Conservation (phyloP, 805 yeast genomes). For the Diddensiella caesifluorescens region DNA sequence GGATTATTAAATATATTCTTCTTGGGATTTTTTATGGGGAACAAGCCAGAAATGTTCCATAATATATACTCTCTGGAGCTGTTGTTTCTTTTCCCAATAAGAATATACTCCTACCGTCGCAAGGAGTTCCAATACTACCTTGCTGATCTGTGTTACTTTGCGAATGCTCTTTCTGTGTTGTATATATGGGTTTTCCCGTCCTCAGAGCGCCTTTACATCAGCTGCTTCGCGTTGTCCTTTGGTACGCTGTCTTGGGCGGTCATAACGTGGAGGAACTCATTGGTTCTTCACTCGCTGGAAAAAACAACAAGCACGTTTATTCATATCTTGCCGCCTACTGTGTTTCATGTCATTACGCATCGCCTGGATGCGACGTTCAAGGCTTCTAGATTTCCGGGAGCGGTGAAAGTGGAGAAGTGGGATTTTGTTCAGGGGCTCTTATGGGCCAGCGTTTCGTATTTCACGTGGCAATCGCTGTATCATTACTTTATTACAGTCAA, state of each 20-base stretch:
- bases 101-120: constrained; percentile 78
- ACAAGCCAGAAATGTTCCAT: constrained; percentile 72
- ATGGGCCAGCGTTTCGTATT: constrained; percentile 75
- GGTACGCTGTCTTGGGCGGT: constrained; percentile 94
- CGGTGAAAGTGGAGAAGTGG: constrained; percentile 65
- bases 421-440: constrained; percentile 62
- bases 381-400: constrained; percentile 69
- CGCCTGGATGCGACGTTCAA: constrained; percentile 53
- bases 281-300: constrained; percentile 86
- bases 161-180: constrained; percentile 59
- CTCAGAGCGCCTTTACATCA: constrained; percentile 65
- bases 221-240: constrained; percentile 80
- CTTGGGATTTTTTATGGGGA: constrained; percentile 73
- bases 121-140: constrained; percentile 75
- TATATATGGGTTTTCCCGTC: constrained; percentile 81
- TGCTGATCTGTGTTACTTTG: constrained; percentile 92
- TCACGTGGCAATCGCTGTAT: constrained; percentile 84
- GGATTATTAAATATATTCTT: constrained; percentile 63
- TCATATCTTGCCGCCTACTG: constrained; percentile 84
- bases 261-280: constrained; percentile 90
- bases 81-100: constrained; percentile 67
- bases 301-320: constrained; percentile 88
- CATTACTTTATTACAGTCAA: constrained; percentile 88
- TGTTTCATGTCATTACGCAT: constrained; percentile 82
- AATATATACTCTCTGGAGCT: constrained; percentile 61